Evolutionary conservation across 192 early-diverging fungal species (phyloP).

Genomic region (Coemansia sp.): DNA sequence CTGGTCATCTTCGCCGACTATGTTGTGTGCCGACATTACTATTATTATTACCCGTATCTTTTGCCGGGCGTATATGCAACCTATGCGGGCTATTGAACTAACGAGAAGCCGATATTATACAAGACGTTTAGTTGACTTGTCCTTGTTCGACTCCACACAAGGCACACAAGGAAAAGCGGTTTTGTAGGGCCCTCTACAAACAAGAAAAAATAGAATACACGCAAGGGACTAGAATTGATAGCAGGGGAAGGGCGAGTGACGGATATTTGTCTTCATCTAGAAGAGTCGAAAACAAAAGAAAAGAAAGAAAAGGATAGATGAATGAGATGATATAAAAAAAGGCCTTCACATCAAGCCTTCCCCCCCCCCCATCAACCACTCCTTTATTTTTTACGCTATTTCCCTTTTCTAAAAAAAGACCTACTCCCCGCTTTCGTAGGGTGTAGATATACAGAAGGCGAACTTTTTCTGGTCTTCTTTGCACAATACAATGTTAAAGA

Average conservation of each 20-base stretch:
- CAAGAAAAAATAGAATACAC: no score
- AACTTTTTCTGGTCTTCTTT: neutral
- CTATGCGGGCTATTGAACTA: no score
- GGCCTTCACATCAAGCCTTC: neutral
- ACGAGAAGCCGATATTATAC: neutral
- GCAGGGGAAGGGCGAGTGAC: neutral
- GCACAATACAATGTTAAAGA: neutral
- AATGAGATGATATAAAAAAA: neutral
- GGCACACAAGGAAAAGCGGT: no score
- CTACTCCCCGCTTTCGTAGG: neutral
- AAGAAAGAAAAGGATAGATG: neutral
- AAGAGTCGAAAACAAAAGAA: neutral
- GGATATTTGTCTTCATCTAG: neutral
- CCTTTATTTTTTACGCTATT: neutral
- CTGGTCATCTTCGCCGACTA: slow-evolving; percentile 45
- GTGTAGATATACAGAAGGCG: neutral
- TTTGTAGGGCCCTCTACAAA: no score
- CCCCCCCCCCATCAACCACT: neutral
- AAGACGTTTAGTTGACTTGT: neutral
- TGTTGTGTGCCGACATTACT: slow-evolving; percentile 34
- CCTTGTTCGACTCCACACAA: neutral
- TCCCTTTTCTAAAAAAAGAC: neutral
- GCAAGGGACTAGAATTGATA: no score
- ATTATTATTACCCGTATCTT: slow-evolving; percentile 2
- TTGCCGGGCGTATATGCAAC: neutral